Evolutionary conservation across 169 alveolate genomes (phyloP).

Genomic region (Cryptosporidium xiaoi): DNA sequence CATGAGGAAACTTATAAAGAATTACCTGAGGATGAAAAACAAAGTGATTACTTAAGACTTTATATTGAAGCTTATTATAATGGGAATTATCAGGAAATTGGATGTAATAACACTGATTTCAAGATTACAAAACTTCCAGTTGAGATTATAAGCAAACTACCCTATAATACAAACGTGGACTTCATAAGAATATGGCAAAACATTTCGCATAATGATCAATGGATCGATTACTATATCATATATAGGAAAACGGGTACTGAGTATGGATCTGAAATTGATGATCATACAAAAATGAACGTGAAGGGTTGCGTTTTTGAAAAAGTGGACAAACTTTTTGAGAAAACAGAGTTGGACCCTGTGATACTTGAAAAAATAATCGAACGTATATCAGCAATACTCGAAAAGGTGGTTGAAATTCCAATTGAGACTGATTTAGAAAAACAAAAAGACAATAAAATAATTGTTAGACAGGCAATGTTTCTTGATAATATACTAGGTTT

Average conservation of each 20-base stretch:
- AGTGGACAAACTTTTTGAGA: not conserved
- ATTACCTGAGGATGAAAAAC: not conserved
- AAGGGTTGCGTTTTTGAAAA: not conserved
- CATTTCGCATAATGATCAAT: conserved; percentile 5
- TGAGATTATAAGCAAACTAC: not conserved
- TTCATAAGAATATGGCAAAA: conserved; percentile 55
- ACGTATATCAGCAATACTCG: conserved; percentile 29
- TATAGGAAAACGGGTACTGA: not conserved
- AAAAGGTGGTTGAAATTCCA: not conserved
- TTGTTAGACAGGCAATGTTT: not conserved
- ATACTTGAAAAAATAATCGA: conserved; percentile 26
- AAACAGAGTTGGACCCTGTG: conserved; percentile 11
- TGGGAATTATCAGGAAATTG: not conserved
- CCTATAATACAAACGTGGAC: conserved; percentile 6
- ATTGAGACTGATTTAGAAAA: too few species aligned
- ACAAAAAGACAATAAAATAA: not conserved
- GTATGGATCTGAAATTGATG: too few species aligned
- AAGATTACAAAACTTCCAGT: not conserved
- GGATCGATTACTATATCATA: conserved; percentile 34
- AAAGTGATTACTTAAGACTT: not conserved
- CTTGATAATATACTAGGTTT: conserved; percentile 1
- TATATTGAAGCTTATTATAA: not conserved
- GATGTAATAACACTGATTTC: too few species aligned
- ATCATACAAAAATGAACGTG: too few species aligned
- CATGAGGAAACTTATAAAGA: not conserved